These are phyloP conservation scores for Pinguiococcus pyrenoidosus DNA, from an alignment of 108 stramenopile genomes.

Conservation along the genomic window DNA sequence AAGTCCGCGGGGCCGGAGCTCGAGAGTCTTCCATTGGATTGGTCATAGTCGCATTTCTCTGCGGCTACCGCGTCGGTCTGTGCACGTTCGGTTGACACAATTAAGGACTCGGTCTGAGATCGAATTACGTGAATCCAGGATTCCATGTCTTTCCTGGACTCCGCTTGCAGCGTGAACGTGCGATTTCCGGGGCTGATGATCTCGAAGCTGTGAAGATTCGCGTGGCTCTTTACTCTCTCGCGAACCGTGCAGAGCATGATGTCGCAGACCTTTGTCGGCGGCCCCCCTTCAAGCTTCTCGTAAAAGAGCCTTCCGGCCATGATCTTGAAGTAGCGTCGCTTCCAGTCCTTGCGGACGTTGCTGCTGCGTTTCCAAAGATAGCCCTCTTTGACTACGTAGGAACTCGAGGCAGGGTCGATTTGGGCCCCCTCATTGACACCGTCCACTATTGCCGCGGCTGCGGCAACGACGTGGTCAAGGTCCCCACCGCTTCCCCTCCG, in stretches of 20 bases:
- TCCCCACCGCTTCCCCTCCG: no score
- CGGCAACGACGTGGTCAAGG: no score
- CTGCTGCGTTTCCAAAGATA: slow-evolving; percentile 30
- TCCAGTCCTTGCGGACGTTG: slow-evolving; percentile 29
- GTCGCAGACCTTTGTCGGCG: slow-evolving; percentile 68
- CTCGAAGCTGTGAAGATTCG: slow-evolving; percentile 71
- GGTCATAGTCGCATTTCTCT: not conserved
- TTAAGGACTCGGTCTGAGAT: not conserved
- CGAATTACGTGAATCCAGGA: slow-evolving; percentile 65
- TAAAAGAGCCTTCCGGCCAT: slow-evolving; percentile 29
- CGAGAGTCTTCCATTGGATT: not conserved
- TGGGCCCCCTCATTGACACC: no score
- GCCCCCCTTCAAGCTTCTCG: slow-evolving; percentile 10
- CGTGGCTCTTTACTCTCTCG: slow-evolving; percentile 53
- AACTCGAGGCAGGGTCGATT: no score
- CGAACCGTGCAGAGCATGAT: slow-evolving; percentile 75
- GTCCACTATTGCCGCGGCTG: no score
- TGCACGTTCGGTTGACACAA: not conserved
- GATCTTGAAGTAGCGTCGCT: slow-evolving; percentile 23
- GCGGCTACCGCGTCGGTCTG: not conserved
- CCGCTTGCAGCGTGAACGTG: slow-evolving; percentile 68
- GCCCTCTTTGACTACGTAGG: slow-evolving; percentile 8
- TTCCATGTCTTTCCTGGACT: slow-evolving; percentile 59
- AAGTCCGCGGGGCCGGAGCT: no score
- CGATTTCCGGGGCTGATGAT: slow-evolving; percentile 70